Percentiles rank a stretch among this genome's conserved stretches.
Evolutionary conservation across 768 basidiomycete species (phyloP).

Genomic region (Xerocomellus intermedius): DNA sequence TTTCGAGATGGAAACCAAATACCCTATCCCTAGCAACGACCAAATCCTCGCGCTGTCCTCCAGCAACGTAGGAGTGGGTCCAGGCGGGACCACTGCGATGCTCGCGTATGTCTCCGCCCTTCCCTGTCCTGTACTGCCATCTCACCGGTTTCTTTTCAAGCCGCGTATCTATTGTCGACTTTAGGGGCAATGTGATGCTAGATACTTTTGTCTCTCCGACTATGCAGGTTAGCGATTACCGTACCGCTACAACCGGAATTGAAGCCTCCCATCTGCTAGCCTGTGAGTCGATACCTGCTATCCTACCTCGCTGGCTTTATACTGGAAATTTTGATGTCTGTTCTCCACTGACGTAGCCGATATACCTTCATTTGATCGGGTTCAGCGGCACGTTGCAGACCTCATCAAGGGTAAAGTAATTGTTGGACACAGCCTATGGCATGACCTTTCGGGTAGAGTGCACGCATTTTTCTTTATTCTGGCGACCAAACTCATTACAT

Average conservation of each 20-base stretch:
- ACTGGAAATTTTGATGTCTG: neutral
- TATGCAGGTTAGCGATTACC: slow-evolving; percentile 66
- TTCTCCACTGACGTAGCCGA: slow-evolving; percentile 20
- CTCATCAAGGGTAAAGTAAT: slow-evolving; percentile 68
- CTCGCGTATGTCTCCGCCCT: slow-evolving; percentile 52
- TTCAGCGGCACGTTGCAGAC: slow-evolving; percentile 65
- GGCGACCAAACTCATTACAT: slow-evolving; percentile 14
- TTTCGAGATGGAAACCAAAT: slow-evolving; percentile 33
- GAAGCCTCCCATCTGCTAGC: slow-evolving; percentile 39
- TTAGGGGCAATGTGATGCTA: slow-evolving; percentile 54
- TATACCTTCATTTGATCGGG: slow-evolving; percentile 54
- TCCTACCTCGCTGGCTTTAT: neutral
- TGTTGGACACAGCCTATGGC: slow-evolving; percentile 78
- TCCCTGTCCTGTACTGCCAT: slow-evolving; percentile 2
- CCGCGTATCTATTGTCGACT: slow-evolving; percentile 55
- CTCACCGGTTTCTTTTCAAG: slow-evolving; percentile 29
- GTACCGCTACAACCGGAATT: slow-evolving; percentile 63
- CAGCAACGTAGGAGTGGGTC: slow-evolving; percentile 73
- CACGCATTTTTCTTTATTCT: slow-evolving; percentile 3
- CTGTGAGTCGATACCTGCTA: slow-evolving; percentile 30
- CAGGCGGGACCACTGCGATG: slow-evolving; percentile 80
- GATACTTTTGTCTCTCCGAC: slow-evolving; percentile 71
- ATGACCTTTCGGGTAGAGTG: slow-evolving; percentile 68
- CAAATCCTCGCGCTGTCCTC: slow-evolving; percentile 62
- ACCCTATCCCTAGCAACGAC: slow-evolving; percentile 37